phyloP scores from a whole-genome alignment of 192 early-diverging fungal genomes.

The Coemansia sp. region DNA sequence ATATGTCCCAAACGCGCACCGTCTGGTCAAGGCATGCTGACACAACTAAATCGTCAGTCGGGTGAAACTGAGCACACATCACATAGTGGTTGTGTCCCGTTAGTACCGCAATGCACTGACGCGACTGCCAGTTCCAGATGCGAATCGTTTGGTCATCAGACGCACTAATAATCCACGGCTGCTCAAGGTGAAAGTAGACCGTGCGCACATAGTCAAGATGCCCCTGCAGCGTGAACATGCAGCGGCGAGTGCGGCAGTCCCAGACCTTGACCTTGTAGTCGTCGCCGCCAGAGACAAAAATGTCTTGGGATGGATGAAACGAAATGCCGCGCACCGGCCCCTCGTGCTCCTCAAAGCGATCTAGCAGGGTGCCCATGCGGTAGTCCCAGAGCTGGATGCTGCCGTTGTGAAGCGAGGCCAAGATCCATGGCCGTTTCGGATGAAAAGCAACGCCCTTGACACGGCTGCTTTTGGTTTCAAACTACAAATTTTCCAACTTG shows the following conservation, averaged over 20 bases:
- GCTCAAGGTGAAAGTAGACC: constrained; percentile 95
- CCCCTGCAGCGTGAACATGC: constrained; percentile 93
- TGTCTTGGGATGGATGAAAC: constrained; percentile 93
- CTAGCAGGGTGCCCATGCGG: constrained; percentile 96
- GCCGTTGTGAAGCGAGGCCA: constrained; percentile 95
- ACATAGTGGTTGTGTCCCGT: constrained; percentile 99
- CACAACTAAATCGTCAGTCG: constrained; percentile 94
- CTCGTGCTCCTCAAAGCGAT: constrained; percentile 99
- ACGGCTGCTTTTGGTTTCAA: constrained; percentile 98
- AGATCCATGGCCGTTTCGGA: constrained; percentile 97
- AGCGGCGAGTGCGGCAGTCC: constrained; percentile 97
- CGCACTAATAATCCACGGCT: constrained; percentile 95
- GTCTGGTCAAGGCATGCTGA: constrained; percentile 96
- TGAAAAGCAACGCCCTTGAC: constrained; percentile 97
- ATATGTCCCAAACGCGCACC: constrained; percentile 99
- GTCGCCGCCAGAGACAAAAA: constrained; percentile 98
- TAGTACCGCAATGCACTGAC: constrained; percentile 94
- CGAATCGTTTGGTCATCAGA: constrained; percentile 99
- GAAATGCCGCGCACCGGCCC: constrained; percentile 95
- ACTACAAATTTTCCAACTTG: constrained; percentile 56
- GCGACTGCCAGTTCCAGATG: constrained; percentile 99
- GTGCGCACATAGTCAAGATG: constrained; percentile 98
- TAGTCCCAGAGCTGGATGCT: constrained; percentile 99
- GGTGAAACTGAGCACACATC: constrained; percentile 98
- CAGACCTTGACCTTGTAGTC: constrained; percentile 99